Evolutionary conservation across 2,329 filamentous ascomycete species (phyloP), one percentile per base, ranked within the genome.

Genomic region (Botrytis pseudocinerea): DNA sequence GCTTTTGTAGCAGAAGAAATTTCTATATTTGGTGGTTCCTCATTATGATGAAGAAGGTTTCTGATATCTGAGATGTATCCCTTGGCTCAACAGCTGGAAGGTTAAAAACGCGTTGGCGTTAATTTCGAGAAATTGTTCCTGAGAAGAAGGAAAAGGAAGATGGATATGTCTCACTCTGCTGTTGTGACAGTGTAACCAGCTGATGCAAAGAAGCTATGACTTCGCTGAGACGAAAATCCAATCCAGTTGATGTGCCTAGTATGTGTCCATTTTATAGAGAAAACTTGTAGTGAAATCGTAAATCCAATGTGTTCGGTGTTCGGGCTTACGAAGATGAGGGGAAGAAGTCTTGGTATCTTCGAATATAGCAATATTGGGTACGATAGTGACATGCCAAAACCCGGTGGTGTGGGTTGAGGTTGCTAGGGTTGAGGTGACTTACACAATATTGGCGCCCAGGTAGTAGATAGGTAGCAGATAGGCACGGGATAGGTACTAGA

Each of bases 311-410:
- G n/a, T 35, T 70, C 65, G 61, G 35, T 12, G 40, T 35, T 70
- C 65, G 61, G 70, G 28, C 61, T 46, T 48, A 71, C 40, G 38
- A 66, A 71, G 40, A 66, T 59, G 48, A 66, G 61, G 70, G 70
- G 70, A 48, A 62, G 38, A 61, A 60, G 64, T 46, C 64, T 68
- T 68, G 51, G 46, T 35, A 68, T 42, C 40, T 28, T 63, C 60
- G 42, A 16, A 2, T 28, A 28, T 28, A 16, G 2, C 25, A 66
- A 22, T 59, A 42, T 42, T 32, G 48, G n/a, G 28, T 51, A 44
- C 25, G 42, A 48, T 51, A 38, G 25, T 20, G 25, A 40, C 46
- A 68, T 54, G 12, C 10, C 64, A 20, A 68, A 54, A 68, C 40
- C 46, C 64, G 35, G 32, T 68, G 32, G 64, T 68, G 25, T 68